phyloP scores from a whole-genome alignment of 2,329 filamentous ascomycete genomes.

The Penicillium sp. region DNA sequence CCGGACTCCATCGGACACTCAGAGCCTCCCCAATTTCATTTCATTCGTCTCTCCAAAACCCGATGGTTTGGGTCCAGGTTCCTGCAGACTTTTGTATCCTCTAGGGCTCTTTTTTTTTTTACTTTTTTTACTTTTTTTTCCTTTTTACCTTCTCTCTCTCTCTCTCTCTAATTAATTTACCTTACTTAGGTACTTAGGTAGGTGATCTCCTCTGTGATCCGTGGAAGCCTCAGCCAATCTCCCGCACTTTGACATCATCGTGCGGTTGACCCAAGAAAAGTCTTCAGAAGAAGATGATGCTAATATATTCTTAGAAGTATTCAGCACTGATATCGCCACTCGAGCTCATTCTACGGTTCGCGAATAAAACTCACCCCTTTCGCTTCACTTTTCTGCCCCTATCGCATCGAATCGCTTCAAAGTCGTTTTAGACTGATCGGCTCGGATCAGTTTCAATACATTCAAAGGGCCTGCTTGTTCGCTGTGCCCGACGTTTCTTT shows the following conservation, averaged over 20 bases:
- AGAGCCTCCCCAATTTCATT: not conserved
- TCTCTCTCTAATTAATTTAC: not conserved
- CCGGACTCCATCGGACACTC: not conserved
- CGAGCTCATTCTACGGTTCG: slow-evolving; percentile 7
- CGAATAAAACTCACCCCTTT: slow-evolving; percentile 5
- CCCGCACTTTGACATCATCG: slow-evolving; percentile 32
- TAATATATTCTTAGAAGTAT: not conserved
- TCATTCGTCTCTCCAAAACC: slow-evolving; percentile 1
- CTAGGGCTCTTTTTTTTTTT: no score
- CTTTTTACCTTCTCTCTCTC: not conserved
- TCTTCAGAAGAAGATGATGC: not conserved
- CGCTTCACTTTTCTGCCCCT: slow-evolving; percentile 3
- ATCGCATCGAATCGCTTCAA: not conserved
- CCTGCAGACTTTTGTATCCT: not conserved
- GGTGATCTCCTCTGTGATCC: slow-evolving; percentile 17
- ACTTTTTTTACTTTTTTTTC: not conserved
- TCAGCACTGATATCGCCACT: slow-evolving; percentile 6
- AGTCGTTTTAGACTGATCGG: not conserved
- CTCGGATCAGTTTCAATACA: not conserved
- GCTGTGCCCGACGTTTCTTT: not conserved
- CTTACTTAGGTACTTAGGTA: slow-evolving; percentile 3
- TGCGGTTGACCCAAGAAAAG: slow-evolving; percentile 26
- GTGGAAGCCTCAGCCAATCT: slow-evolving; percentile 33
- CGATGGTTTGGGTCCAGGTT: slow-evolving; percentile 1
- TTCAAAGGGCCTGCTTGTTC: not conserved